Base-by-base conservation (phyloP, 306 rosid species). In the Cucurbita moschata region DNA sequence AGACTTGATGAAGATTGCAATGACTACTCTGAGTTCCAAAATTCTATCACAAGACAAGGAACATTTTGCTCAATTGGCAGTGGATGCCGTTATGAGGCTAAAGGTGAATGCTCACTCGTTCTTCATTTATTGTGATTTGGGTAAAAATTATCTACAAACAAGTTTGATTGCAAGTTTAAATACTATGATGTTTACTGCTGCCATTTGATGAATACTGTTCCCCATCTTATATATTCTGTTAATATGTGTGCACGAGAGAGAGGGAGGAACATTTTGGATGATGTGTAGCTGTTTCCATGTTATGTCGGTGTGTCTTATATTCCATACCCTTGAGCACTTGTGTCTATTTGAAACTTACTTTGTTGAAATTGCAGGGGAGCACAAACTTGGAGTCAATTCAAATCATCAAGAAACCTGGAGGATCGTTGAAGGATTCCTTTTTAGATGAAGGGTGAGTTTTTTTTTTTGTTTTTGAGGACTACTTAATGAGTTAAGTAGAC, bases 11-110 rank as follows among this genome's bases (percentile, higher is more conserved):
- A 91, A 88, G 85, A 91, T 95, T 75, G 99, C 97, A 35, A 95
- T 73, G 97, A 95, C 97, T 76, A 95, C 99, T 72, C 76, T 95
- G 89, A 88, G 99, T 79, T 95, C 99, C 62, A 95, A 95, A 86
- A 95, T 95, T 84, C 96, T 95, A 55, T 95, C 96, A 8, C 97
- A 88, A 76, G 97, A 95, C 71, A 95, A 95, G 78, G 99, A 89
- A 21, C 97, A 95, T 77, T 95, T 95, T 82, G 97, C 90, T 40
- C 85, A 84, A 74, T 86, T 95, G 61, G 92, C 97, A 11, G 99
- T 95, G 71, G 97, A 95, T 79, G 99, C 98, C 60, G 98, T 94
- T 55, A 80, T 89, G 96, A 87, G 97, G 77, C 83, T 94, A 62
- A 91, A 94, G 97, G 98, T 94, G 72, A 83, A 65, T 56, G 55